These are phyloP conservation scores for Vigna hirtella DNA, from an alignment of 306 rosid genomes.

Conservation along the genomic window DNA sequence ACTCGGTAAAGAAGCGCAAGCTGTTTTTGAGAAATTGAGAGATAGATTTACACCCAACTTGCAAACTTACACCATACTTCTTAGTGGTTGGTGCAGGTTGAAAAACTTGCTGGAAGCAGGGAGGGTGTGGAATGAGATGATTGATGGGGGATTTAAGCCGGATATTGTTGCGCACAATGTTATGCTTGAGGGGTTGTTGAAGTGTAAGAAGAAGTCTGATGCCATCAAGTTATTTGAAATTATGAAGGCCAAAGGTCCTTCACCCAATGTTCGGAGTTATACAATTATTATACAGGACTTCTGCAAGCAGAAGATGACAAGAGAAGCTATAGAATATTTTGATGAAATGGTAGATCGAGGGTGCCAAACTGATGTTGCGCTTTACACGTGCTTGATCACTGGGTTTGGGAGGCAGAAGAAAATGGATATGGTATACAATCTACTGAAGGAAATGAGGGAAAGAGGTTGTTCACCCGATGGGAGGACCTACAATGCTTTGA, in stretches of 20 bases:
- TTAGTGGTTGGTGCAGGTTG: conserved; percentile 81
- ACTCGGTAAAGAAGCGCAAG: conserved; percentile 83
- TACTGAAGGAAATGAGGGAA: conserved; percentile 71
- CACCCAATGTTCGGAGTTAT: conserved; percentile 71
- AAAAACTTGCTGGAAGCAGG: conserved; percentile 88
- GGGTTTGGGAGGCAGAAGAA: conserved; percentile 87
- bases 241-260: conserved; percentile 89
- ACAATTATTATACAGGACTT: conserved; percentile 72
- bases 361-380: conserved; percentile 65
- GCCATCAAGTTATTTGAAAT: conserved; percentile 85
- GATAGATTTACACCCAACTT: conserved; percentile 66
- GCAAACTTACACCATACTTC: conserved; percentile 78
- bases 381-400: conserved; percentile 79
- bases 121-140: conserved; percentile 92
- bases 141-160: conserved; percentile 77
- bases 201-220: conserved; percentile 78
- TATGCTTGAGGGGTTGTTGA: conserved; percentile 82
- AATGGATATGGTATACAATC: conserved; percentile 66
- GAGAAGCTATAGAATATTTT: conserved; percentile 69
- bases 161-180: conserved; percentile 83
- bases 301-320: conserved; percentile 74
- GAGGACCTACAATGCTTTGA: conserved; percentile 75
- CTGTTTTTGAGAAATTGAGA: conserved; percentile 71
- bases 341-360: conserved; percentile 69
- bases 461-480: conserved; percentile 77